These are phyloP conservation scores for Drosera spatulata DNA, from an alignment of 179 eudicot species.

Conservation along the genomic window DNA sequence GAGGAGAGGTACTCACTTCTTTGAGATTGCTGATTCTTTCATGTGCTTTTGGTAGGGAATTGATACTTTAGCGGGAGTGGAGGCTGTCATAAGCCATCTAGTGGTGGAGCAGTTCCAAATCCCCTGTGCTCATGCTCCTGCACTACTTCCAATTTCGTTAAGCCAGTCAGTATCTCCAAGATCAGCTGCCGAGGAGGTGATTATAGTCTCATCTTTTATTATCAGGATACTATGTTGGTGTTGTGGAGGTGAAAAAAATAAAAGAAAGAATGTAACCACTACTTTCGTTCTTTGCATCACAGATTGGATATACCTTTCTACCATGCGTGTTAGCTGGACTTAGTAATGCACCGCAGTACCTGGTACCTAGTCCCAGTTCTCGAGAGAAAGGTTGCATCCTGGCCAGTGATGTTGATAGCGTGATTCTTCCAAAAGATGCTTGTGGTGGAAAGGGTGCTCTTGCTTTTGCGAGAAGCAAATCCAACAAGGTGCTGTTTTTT, in stretches of 20 bases:
- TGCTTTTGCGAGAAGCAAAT: conserved; percentile 52
- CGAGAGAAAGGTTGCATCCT: conserved; percentile 34
- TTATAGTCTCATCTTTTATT: background rate
- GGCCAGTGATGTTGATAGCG: conserved; percentile 84
- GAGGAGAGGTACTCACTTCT: background rate
- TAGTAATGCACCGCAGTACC: conserved; percentile 84
- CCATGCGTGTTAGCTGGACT: conserved; percentile 96
- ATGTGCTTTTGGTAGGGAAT: conserved; percentile 47
- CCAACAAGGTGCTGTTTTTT: conserved; percentile 40
- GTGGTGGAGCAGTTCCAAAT: conserved; percentile 81
- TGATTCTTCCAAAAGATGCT: conserved; percentile 71
- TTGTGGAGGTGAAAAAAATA: no score
- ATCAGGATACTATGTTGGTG: no score
- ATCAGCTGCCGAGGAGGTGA: conserved; percentile 97
- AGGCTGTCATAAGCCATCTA: conserved; percentile 84
- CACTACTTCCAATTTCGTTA: conserved; percentile 54
- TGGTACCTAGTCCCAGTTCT: conserved; percentile 17
- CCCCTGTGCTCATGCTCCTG: conserved; percentile 99
- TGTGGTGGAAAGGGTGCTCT: conserved; percentile 76
- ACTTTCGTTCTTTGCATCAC: conserved; percentile 2
- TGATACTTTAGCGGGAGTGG: conserved; percentile 88
- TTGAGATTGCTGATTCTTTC: background rate
- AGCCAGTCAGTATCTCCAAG: conserved; percentile 57
- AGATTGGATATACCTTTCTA: conserved; percentile 95
- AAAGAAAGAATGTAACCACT: no score